Conservation (phyloP, 2,329 filamentous ascomycete genomes). For the Claviceps purpurea region DNA sequence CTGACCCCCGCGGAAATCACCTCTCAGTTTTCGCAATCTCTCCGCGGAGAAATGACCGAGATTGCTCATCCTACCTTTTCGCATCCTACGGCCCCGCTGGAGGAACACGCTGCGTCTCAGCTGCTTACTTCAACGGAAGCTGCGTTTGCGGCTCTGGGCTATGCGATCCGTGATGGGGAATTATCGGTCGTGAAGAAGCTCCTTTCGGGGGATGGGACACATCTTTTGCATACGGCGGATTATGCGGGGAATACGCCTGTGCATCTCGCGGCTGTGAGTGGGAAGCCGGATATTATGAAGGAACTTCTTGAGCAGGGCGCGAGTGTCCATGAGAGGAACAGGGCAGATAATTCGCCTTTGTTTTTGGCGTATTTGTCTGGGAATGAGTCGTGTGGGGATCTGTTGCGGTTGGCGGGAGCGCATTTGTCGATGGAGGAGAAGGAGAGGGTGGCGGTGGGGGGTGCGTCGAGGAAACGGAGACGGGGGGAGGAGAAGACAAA, state of each 20-base stretch:
- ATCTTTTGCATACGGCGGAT: slow-evolving; percentile 61
- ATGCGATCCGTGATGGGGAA: slow-evolving; percentile 64
- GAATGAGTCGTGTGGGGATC: slow-evolving; percentile 35
- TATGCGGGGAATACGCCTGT: slow-evolving; percentile 68
- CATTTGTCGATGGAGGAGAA: slow-evolving; percentile 35
- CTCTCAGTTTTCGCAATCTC: slow-evolving; percentile 55
- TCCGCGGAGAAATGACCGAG: slow-evolving; percentile 79
- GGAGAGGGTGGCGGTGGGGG: slow-evolving; percentile 15
- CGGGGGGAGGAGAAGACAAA: no score
- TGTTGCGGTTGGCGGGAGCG: slow-evolving; percentile 46
- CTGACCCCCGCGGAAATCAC: slow-evolving; percentile 54
- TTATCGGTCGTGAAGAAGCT: slow-evolving; percentile 51
- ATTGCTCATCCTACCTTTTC: slow-evolving; percentile 59
- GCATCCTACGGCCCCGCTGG: slow-evolving; percentile 48
- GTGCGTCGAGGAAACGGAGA: no score
- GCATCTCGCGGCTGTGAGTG: slow-evolving; percentile 43
- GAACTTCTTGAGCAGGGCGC: slow-evolving; percentile 47
- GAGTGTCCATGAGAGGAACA: slow-evolving; percentile 54
- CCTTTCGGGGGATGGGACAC: slow-evolving; percentile 48
- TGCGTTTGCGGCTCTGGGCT: slow-evolving; percentile 65
- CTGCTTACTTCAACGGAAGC: slow-evolving; percentile 38
- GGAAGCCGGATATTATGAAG: slow-evolving; percentile 40
- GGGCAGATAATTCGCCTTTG: slow-evolving; percentile 51
- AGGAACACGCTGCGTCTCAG: slow-evolving; percentile 20
- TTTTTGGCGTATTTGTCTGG: slow-evolving; percentile 48